Base-by-base conservation (phyloP, 1,284 basidiomycete genomes). In the Spongiforma sp. region DNA sequence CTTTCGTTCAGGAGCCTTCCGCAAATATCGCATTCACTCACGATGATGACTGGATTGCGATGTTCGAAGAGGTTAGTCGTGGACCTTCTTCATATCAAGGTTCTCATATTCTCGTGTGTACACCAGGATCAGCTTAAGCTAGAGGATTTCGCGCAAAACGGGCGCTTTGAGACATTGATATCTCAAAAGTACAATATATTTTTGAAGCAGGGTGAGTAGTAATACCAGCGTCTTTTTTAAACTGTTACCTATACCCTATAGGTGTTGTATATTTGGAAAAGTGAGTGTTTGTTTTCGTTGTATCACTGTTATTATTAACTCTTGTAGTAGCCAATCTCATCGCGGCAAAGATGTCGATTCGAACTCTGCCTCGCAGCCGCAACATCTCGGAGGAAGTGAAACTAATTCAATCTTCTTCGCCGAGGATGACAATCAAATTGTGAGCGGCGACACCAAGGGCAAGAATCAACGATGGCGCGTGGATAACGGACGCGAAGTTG, bases 241-340 rank as follows among this genome's bases (percentile, higher is more conserved):
- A 48, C 24, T 2, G 19, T 32, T 34, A 28, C 14, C 10, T 7
- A 32, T 33, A 12, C 10, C n/a, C 15, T 34, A 21, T 24, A 64
- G 63, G 52, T 59, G 56, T 7, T 2, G 63, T 64, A 26, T 59
- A 59, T 41, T 30, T 64, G 30, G 56, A 55, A 63, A 53, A 15
- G 19, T 48, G 26, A 57, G 54, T 26, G 39, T 54, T 34, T 28
- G 48, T n/a, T n/a, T n/a, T n/a, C n/a, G n/a, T n/a, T n/a, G n/a
- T n/a, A n/a, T n/a, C n/a, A n/a, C n/a, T n/a, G n/a, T n/a, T n/a
- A n/a, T n/a, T n/a, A n/a, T n/a, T n/a, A n/a, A n/a, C n/a, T n/a
- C n/a, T n/a, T n/a, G n/a, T n/a, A n/a, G n/a, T n/a, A n/a, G n/a
- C n/a, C n/a, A n/a, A n/a, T n/a, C n/a, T n/a, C n/a, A n/a, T n/a